phyloP scores from a whole-genome alignment of 2,329 filamentous ascomycete genomes.

The Paraphoma sp. region DNA sequence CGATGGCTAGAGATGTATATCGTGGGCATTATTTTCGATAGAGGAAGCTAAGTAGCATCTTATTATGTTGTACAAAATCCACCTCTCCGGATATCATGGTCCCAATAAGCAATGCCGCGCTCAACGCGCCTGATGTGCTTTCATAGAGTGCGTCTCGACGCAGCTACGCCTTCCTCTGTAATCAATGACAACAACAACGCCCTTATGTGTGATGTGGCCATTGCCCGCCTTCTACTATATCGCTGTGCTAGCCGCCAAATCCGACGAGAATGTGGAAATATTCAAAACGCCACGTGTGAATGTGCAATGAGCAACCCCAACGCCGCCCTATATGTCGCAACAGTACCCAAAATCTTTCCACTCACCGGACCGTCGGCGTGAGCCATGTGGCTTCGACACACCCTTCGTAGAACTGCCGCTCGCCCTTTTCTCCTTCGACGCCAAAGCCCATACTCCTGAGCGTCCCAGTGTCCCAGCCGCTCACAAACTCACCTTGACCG shows the following conservation, averaged over 20 bases:
- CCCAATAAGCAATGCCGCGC: background rate
- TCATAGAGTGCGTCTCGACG: background rate
- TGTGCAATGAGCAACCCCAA: constrained; percentile 26
- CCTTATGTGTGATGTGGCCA: background rate
- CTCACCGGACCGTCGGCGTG: constrained; percentile 35
- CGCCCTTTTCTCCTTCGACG: constrained; percentile 40
- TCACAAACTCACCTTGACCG: constrained; percentile 46
- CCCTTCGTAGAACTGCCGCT: constrained; percentile 37
- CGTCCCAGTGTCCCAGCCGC: constrained; percentile 48
- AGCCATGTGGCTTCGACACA: constrained; percentile 50
- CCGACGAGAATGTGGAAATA: background rate
- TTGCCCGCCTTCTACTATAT: background rate
- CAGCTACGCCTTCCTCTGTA: background rate
- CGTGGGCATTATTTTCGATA: background rate
- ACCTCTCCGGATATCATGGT: constrained; percentile 1
- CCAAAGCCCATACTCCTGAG: constrained; percentile 45
- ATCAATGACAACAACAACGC: background rate
- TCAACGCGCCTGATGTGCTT: background rate
- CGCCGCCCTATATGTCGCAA: constrained; percentile 26
- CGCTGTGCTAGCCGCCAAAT: background rate
- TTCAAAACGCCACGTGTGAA: constrained; percentile 36
- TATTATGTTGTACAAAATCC: constrained; percentile 3
- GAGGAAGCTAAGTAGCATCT: background rate
- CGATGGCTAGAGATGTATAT: background rate
- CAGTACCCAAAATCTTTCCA: constrained; percentile 4